A percentile compares a stretch with the other conserved stretches of the same genome.
Evolutionary conservation across 768 basidiomycete genomes (phyloP).

Genomic region (Paxillus involutus): DNA sequence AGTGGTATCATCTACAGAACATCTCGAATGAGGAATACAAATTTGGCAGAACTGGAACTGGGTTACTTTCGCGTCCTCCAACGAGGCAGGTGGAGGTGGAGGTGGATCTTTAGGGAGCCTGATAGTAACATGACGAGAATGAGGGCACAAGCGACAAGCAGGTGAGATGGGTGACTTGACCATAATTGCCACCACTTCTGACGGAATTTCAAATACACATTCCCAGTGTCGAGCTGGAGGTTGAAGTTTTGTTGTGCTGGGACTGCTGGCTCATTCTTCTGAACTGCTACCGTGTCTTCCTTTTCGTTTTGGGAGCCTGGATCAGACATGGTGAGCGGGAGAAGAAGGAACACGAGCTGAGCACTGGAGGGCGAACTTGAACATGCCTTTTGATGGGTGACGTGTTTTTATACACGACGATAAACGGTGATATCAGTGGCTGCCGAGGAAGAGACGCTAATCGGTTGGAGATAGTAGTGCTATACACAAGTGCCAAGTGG

Average conservation of each 20-base stretch:
- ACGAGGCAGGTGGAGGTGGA: conserved; percentile 50
- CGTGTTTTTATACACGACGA: too few relatives aligned
- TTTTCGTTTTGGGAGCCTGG: background rate
- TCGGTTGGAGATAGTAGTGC: too few relatives aligned
- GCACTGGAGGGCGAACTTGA: too few relatives aligned
- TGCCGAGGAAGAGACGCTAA: too few relatives aligned
- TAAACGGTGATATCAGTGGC: too few relatives aligned
- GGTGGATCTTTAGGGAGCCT: conserved; percentile 64
- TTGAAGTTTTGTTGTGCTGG: background rate
- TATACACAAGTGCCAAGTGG: too few relatives aligned
- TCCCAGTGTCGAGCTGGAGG: conserved; percentile 42
- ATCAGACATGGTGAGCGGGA: background rate
- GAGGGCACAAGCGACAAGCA: background rate
- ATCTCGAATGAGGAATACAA: background rate
- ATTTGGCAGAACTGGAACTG: background rate
- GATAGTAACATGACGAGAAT: background rate
- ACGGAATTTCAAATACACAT: conserved; percentile 39
- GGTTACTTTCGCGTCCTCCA: conserved; percentile 55
- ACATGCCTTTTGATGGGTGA: too few relatives aligned
- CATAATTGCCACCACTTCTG: conserved; percentile 57
- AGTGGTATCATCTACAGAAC: conserved; percentile 52
- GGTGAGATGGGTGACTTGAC: conserved; percentile 28
- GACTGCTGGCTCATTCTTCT: background rate
- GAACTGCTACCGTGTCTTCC: background rate
- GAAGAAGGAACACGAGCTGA: background rate